phyloP scores from a whole-genome alignment of 306 rosid species.

The Begonia peltatifolia region DNA sequence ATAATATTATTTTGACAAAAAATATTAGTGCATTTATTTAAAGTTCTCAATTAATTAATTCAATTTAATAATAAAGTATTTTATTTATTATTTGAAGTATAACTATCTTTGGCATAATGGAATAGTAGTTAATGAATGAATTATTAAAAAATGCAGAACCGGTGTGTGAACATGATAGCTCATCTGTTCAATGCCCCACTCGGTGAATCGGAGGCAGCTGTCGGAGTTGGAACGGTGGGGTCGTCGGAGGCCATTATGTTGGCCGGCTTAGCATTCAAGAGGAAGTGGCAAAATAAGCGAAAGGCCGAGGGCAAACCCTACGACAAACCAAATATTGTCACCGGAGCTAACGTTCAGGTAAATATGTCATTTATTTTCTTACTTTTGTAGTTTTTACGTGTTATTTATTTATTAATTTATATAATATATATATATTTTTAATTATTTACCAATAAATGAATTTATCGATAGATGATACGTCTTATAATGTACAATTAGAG shows the following conservation, averaged over 20 bases:
- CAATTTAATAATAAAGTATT: background rate
- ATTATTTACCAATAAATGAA: too few relatives aligned
- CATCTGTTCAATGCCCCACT: constrained; percentile 86
- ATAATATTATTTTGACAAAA: too few relatives aligned
- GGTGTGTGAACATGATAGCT: constrained; percentile 93
- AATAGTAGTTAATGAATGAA: background rate
- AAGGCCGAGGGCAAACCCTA: constrained; percentile 44
- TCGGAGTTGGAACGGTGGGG: constrained; percentile 92
- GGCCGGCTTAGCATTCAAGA: constrained; percentile 94
- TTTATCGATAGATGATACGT: too few relatives aligned
- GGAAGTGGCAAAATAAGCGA: constrained; percentile 73
- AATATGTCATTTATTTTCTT: too few relatives aligned
- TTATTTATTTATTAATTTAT: too few relatives aligned
- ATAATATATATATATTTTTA: too few relatives aligned
- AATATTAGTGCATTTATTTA: too few relatives aligned
- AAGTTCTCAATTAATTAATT: background rate
- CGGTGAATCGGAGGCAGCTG: constrained; percentile 51
- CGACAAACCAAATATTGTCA: constrained; percentile 87
- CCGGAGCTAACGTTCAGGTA: constrained; percentile 95
- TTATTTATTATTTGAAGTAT: background rate
- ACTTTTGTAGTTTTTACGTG: too few relatives aligned
- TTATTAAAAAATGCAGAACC: constrained; percentile 31
- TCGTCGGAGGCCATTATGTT: constrained; percentile 96
- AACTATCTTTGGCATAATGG: background rate
- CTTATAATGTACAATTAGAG: too few relatives aligned